Evolutionary conservation across 495 filamentous ascomycete genomes (phyloP).

Genomic region (Saxophila tyrrhenica): DNA sequence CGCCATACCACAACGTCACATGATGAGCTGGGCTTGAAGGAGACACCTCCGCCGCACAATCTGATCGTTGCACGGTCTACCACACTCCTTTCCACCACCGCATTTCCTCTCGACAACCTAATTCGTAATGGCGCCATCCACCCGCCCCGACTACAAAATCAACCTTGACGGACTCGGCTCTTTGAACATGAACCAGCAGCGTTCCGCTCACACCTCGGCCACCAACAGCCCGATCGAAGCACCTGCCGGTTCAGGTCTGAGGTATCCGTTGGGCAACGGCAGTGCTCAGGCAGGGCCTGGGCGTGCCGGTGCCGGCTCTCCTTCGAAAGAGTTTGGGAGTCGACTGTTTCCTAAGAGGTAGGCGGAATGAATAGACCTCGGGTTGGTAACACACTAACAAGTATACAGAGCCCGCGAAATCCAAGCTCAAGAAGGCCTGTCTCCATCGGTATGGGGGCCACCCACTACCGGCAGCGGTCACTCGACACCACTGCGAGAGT

Average conservation of each 20-base stretch:
- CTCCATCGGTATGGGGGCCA: conserved; percentile 83
- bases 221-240: conserved; percentile 80
- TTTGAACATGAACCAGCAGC: conserved; percentile 39
- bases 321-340: conserved; percentile 78
- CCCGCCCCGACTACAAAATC: conserved; percentile 56
- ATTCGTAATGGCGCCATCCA: conserved; percentile 85
- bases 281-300: conserved; percentile 60
- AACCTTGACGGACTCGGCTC: conserved; percentile 62
- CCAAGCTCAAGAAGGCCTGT: conserved; percentile 88
- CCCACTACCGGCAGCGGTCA: conserved; percentile 90
- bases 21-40: conserved; percentile 8
- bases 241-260: conserved; percentile 51
- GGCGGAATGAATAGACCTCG: conserved; percentile 24
- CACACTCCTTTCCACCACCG: conserved; percentile 2
- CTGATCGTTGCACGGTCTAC: background rate
- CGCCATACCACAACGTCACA: background rate
- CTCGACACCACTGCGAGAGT: conserved; percentile 91
- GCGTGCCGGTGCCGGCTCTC: conserved; percentile 88
- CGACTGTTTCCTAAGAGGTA: conserved; percentile 88
- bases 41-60: background rate
- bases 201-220: conserved; percentile 76
- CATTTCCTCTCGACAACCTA: conserved; percentile 33
- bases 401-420: conserved; percentile 74
- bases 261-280: conserved; percentile 59
- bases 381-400: conserved; percentile 13